Percentiles rank a stretch among this genome's conserved stretches.
Evolutionary conservation across 768 basidiomycete species (phyloP).

Genomic region (Russula sp.): DNA sequence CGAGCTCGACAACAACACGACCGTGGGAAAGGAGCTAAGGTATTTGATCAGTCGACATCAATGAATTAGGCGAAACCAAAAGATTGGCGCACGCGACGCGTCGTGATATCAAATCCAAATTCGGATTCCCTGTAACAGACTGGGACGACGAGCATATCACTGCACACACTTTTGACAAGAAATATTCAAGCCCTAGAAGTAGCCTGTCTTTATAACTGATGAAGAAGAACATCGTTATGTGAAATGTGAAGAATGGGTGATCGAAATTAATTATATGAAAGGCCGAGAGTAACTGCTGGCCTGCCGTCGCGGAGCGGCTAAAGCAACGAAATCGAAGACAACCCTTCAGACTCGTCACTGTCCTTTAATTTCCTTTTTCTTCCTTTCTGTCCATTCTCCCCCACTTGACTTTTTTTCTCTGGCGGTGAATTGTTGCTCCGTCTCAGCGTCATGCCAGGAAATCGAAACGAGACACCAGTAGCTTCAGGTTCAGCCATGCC

Average conservation of each 20-base stretch:
- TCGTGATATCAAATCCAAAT: neutral
- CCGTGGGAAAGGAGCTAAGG: neutral
- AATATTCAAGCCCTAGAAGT: neutral
- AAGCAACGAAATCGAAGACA: neutral
- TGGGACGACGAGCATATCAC: no score
- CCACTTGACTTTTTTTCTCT: neutral
- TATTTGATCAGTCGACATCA: neutral
- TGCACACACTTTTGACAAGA: no score
- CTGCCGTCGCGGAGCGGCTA: conserved; percentile 8
- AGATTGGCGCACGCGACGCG: conserved; percentile 11
- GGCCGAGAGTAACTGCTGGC: neutral
- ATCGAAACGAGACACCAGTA: neutral
- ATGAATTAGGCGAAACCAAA: neutral
- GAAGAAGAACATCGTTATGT: neutral
- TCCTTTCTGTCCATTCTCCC: neutral
- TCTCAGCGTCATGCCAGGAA: neutral
- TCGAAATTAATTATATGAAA: neutral
- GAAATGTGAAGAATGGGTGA: neutral
- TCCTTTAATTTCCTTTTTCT: neutral
- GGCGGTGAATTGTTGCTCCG: neutral
- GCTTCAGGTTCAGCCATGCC: neutral
- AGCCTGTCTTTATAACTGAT: neutral
- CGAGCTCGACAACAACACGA: neutral
- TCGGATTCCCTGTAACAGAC: no score
- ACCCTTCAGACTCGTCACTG: neutral